Evolutionary conservation across 345 rosid species (phyloP).

Genomic region (Clausena lansium): DNA sequence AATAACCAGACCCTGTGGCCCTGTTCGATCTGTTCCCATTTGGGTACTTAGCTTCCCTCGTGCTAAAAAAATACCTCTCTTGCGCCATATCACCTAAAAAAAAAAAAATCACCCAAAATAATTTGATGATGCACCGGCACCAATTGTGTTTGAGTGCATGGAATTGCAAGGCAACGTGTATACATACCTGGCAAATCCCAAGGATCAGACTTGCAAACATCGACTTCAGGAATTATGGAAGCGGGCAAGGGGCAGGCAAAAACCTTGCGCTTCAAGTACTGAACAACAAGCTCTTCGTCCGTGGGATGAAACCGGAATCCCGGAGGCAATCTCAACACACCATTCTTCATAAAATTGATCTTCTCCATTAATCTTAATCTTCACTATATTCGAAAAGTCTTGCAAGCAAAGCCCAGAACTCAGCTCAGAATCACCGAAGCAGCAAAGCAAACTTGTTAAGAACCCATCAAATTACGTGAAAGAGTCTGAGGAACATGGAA

Average conservation of each 20-base stretch:
- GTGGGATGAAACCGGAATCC: constrained; percentile 96
- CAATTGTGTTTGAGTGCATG: not conserved
- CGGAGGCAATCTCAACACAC: constrained; percentile 72
- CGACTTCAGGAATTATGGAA: constrained; percentile 81
- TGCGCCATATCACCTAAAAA: constrained; percentile 75
- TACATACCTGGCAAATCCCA: constrained; percentile 93
- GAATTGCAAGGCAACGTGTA: not conserved
- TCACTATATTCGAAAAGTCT: no score
- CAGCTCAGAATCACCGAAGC: not conserved
- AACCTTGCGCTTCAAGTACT: constrained; percentile 68
- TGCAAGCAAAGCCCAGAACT: no score
- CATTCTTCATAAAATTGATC: constrained; percentile 52
- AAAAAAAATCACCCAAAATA: not conserved
- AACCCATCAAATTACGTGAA: not conserved
- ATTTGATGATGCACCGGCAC: no score
- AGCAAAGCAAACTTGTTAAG: constrained; percentile 2
- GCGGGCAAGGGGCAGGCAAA: constrained; percentile 72
- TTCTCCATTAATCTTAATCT: constrained; percentile 41
- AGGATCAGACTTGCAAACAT: constrained; percentile 87
- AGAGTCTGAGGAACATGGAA: constrained; percentile 7
- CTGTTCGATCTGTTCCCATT: constrained; percentile 91
- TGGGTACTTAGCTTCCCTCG: constrained; percentile 85
- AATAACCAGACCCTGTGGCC: constrained; percentile 81
- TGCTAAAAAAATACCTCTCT: constrained; percentile 96
- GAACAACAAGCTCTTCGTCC: constrained; percentile 82